Evolutionary conservation across 176 grass and related monocot genomes (phyloP), one percentile per base, ranked within the genome.

Genomic region (Zoysia japonica): DNA sequence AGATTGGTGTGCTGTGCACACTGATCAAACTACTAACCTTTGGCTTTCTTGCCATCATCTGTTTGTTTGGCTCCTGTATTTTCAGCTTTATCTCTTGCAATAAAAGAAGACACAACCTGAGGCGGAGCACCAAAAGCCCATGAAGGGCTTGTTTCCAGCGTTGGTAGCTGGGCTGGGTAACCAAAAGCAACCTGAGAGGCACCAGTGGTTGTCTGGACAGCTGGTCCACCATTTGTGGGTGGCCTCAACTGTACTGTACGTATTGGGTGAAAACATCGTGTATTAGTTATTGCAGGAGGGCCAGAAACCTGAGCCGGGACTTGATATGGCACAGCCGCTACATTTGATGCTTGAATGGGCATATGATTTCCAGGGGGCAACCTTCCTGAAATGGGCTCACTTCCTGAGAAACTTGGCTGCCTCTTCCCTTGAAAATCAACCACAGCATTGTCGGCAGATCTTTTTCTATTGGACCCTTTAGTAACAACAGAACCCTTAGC

Each of bases 61-160:
- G 14, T 66, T 80, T 77, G 74, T 17, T 78, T 87, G 41, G 63
- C 47, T 71, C 72, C 79, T 69, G 83, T 70, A 74, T 66, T 82
- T 75, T 88, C 85, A 60, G 47, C 72, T 51, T 79, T 83, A 54
- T 85, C 86, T 82, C 85, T 82, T 68, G 43, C 75, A 74, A 45
- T 47, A 77, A 80, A 64, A 20, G 81, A 87, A 82, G 88, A 90
- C 38, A 76, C 40, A 67, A 50, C 69, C 35, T 85, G 87, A 76
- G 76, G 67, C 15, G 87, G 87, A 55, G 82, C 69, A 82, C 86
- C 84, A 85, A 91, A 95, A 68, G 88, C 89, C 92, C 92, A 95
- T 38, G 89, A 93, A 65, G 86, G 84, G 75, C 85, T 92, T n/a
- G 90, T 99, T 89, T 99, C 96, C 53, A 99, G 90, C 82, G 82